Conservation (phyloP, 768 basidiomycete genomes). For the Suillus plorans region DNA sequence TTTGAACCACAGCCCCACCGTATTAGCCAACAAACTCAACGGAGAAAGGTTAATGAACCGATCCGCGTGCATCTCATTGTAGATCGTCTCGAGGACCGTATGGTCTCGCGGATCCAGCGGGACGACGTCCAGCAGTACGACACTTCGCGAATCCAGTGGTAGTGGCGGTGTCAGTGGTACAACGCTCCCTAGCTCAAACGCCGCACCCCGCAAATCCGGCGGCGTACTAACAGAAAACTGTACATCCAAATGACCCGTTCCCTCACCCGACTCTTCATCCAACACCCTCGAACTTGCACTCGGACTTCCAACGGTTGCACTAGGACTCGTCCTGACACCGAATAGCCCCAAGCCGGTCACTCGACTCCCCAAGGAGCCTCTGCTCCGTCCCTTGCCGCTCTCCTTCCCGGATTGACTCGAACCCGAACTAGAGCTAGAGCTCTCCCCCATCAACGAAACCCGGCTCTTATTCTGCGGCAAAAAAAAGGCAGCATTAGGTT, state of each 20-base stretch:
- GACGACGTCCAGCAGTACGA: background rate
- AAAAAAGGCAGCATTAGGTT: background rate
- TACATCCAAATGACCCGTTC: background rate
- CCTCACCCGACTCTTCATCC: background rate
- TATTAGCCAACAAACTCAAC: slow-evolving; percentile 57
- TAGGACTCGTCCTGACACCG: background rate
- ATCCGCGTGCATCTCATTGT: slow-evolving; percentile 64
- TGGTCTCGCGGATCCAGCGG: slow-evolving; percentile 66
- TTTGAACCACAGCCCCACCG: slow-evolving; percentile 59
- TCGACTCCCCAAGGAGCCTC: background rate
- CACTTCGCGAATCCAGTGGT: background rate
- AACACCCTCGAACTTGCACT: background rate
- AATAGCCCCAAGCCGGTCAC: background rate
- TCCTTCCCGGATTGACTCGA: background rate
- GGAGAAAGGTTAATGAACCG: slow-evolving; percentile 70
- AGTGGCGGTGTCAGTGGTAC: no score
- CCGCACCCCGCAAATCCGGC: background rate
- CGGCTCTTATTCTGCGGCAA: slow-evolving; percentile 3
- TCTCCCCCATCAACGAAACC: background rate
- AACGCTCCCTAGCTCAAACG: background rate
- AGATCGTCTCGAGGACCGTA: slow-evolving; percentile 59
- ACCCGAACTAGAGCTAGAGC: background rate
- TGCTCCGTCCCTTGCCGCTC: background rate
- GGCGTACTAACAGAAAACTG: background rate
- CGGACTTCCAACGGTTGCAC: background rate